Base-by-base conservation (phyloP, 176 grass and related monocot species). In the Avena eriantha region DNA sequence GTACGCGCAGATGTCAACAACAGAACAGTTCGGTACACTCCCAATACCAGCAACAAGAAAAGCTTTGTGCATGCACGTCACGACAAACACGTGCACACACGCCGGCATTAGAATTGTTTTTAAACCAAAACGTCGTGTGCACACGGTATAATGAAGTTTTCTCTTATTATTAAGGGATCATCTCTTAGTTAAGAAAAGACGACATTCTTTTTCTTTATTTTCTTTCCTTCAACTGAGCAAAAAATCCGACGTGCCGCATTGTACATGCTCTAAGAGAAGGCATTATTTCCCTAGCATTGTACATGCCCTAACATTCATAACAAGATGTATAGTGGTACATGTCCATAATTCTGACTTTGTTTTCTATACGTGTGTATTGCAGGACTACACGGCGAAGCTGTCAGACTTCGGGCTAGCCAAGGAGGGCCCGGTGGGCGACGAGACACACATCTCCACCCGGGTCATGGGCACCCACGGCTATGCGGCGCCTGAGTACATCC, bases 391-490 rank as follows among this genome's bases (percentile, higher is more conserved):
- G 64, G 96, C 96, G 34, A 98, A 98, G 80, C 96, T 98, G 34
- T 98, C 96, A 0, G 96, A 98, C 83, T 98, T 98, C 58, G 96
- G 96, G 16, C 86, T 98, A 26, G 96, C 93, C 0, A 98, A 98
- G 89, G 92, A 95, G 50, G 96, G 96, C 0, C 96, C 96, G 1
- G 86, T 87, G 69, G 96, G 91, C 0, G 93, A 98, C 21, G 90
- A 82, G n/a, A 94, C 93, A 14, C 93, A 95, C 82, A 82, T 95
- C 69, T 87, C 88, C 2, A 12, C 63, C 4, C 95, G 93, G 4
- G 91, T 95, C 8, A 92, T 98, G 93, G 96, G 96, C 86, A 98
- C 96, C 5, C 93, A 98, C 18, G 96, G 96, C 79, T 98, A 98
- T 75, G 96, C 96, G 5, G 93, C 96, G 2, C 93, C 96, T 7